Percentiles rank a stretch among this genome's conserved stretches.
Conservation (phyloP, 495 filamentous ascomycete species). For the Aspergillus baeticus region DNA sequence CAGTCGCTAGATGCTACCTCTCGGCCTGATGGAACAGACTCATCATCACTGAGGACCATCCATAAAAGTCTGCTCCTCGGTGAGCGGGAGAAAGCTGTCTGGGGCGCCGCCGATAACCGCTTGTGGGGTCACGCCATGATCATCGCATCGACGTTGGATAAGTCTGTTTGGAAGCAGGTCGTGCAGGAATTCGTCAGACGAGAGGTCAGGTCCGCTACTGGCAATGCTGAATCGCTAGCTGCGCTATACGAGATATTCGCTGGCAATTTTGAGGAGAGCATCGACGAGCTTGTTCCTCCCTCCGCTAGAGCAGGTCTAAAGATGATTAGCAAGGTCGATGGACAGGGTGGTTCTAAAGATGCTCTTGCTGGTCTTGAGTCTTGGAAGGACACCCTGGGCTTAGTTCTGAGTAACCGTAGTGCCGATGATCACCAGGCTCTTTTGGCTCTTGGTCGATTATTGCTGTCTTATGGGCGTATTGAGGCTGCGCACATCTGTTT, state of each 20-base stretch:
- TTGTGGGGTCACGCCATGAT: conserved; percentile 97
- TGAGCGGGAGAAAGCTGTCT: conserved; percentile 87
- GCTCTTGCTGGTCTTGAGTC: conserved; percentile 81
- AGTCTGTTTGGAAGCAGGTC: conserved; percentile 81
- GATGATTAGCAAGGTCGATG: conserved; percentile 71
- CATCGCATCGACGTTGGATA: conserved; percentile 72
- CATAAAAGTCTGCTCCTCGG: conserved; percentile 71
- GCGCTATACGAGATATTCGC: conserved; percentile 91
- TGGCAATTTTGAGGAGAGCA: conserved; percentile 88
- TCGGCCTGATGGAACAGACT: conserved; percentile 62
- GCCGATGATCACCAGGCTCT: conserved; percentile 74
- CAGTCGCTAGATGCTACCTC: conserved; percentile 28
- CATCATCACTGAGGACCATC: conserved; percentile 64
- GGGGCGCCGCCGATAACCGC: conserved; percentile 89
- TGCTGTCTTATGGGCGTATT: conserved; percentile 81
- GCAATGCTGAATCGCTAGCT: conserved; percentile 80
- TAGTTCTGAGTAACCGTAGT: conserved; percentile 86
- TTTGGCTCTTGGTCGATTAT: conserved; percentile 73
- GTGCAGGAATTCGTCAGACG: conserved; percentile 90
- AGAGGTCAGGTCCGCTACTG: conserved; percentile 77
- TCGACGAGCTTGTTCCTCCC: conserved; percentile 94
- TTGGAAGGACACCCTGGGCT: conserved; percentile 86
- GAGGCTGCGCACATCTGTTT: conserved; percentile 93
- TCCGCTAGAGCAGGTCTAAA: conserved; percentile 90
- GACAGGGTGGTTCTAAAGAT: conserved; percentile 63